phyloP scores from a whole-genome alignment of 768 basidiomycete genomes.

The Mycena vulgaris region DNA sequence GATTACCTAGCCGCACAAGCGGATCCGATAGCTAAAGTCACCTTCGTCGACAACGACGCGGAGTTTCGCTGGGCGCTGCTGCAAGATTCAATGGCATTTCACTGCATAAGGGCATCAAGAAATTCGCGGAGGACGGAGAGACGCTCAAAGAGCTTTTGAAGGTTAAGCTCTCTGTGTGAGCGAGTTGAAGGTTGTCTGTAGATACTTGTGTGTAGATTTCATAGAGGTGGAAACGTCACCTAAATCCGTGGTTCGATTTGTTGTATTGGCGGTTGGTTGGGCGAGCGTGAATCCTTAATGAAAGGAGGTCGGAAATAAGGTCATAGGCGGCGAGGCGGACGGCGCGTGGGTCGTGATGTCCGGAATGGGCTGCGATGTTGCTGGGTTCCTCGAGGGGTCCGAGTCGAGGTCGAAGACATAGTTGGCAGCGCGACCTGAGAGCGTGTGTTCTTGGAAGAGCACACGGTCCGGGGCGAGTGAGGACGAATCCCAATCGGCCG shows the following conservation, averaged over 20 bases:
- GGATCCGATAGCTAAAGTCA: constrained; percentile 82
- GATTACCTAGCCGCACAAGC: constrained; percentile 66
- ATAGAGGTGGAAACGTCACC: no score
- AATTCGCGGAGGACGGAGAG: constrained; percentile 96
- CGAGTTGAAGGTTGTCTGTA: no score
- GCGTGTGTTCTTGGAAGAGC: not conserved
- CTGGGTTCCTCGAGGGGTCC: not conserved
- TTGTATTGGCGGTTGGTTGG: no score
- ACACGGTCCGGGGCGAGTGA: not conserved
- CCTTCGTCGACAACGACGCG: constrained; percentile 92
- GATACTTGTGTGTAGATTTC: no score
- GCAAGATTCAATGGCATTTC: constrained; percentile 96
- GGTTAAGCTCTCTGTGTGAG: constrained; percentile 75
- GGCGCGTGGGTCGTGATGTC: not conserved
- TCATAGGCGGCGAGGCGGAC: not conserved
- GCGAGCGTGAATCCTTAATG: no score
- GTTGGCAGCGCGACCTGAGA: not conserved
- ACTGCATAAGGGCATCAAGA: constrained; percentile 98
- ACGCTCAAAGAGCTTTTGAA: constrained; percentile 88
- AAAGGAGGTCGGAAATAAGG: not conserved
- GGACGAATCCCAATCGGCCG: no score
- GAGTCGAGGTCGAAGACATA: not conserved
- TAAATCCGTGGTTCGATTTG: no score
- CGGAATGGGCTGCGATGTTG: not conserved
- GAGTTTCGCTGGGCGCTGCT: constrained; percentile 97